Percentiles rank a stretch among this genome's conserved stretches.
phyloP scores from a whole-genome alignment of 441 rosid genomes.

The Iberis amara region DNA sequence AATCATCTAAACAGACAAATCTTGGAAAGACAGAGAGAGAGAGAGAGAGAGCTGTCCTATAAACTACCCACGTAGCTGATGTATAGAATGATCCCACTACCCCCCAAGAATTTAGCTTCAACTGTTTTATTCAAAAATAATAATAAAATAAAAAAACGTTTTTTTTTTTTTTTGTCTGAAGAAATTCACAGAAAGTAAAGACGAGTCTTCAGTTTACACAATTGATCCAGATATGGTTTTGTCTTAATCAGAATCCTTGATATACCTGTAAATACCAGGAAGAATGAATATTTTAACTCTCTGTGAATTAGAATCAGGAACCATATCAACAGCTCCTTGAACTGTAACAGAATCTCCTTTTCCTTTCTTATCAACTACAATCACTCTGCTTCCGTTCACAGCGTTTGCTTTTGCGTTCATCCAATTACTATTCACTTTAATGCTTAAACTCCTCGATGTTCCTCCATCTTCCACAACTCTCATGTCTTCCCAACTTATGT shows the following conservation, averaged over 20 bases:
- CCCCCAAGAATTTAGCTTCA: slow-evolving; percentile 32
- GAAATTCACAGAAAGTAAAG: no score
- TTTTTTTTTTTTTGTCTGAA: no score
- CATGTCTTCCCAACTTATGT: slow-evolving; percentile 76
- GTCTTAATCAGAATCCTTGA: not conserved
- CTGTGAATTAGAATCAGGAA: slow-evolving; percentile 48
- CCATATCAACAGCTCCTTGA: slow-evolving; percentile 85
- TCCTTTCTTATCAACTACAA: slow-evolving; percentile 65
- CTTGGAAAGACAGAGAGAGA: not conserved
- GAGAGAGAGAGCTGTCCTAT: slow-evolving; percentile 15
- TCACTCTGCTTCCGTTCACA: slow-evolving; percentile 34
- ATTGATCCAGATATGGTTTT: not conserved
- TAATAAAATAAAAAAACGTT: not conserved
- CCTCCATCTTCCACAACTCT: slow-evolving; percentile 35
- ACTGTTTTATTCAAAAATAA: slow-evolving; percentile 19
- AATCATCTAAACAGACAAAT: no score
- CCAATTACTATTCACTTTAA: slow-evolving; percentile 1
- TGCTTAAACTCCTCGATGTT: slow-evolving; percentile 6
- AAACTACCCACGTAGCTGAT: slow-evolving; percentile 38
- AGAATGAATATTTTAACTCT: slow-evolving; percentile 74
- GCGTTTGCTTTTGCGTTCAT: slow-evolving; percentile 24
- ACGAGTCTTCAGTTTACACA: not conserved
- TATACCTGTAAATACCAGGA: slow-evolving; percentile 85
- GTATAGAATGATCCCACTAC: slow-evolving; percentile 27
- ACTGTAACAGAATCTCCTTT: slow-evolving; percentile 67